Evolutionary conservation across 1,139 yeast genomes (phyloP).

Genomic region (Magnusiomyces suaveolens): DNA sequence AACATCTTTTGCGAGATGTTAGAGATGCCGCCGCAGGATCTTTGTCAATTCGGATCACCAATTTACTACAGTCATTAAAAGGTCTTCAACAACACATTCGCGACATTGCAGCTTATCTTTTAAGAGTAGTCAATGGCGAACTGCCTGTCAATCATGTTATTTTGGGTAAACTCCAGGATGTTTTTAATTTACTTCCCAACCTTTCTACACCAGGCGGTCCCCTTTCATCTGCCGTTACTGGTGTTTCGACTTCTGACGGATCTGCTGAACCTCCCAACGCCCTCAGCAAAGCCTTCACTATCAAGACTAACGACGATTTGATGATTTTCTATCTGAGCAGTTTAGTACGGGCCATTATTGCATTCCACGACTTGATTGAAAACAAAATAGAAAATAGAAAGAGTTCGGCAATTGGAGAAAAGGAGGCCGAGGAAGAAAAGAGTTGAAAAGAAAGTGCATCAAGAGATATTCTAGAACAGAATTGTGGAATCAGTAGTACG

Average conservation of each 20-base stretch:
- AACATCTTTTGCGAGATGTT: slow-evolving; percentile 85
- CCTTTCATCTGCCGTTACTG: slow-evolving; percentile 19
- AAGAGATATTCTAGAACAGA: too few relatives aligned
- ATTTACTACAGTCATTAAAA: slow-evolving; percentile 77
- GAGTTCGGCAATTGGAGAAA: slow-evolving; percentile 12
- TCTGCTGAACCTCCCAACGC: slow-evolving; percentile 29
- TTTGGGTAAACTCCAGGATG: slow-evolving; percentile 87
- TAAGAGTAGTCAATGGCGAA: slow-evolving; percentile 58
- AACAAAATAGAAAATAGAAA: slow-evolving; percentile 70
- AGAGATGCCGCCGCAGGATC: slow-evolving; percentile 96
- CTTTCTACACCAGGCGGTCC: slow-evolving; percentile 37
- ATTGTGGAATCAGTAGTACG: slow-evolving; percentile 6
- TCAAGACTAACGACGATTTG: slow-evolving; percentile 89
- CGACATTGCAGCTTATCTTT: slow-evolving; percentile 72
- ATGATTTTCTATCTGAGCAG: slow-evolving; percentile 89
- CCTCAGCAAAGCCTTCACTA: slow-evolving; percentile 70
- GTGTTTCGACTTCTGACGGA: slow-evolving; percentile 8
- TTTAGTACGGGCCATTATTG: slow-evolving; percentile 85
- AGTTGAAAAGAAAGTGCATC: neutral
- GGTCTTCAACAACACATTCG: slow-evolving; percentile 75
- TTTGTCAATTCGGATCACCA: slow-evolving; percentile 74
- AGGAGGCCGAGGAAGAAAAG: slow-evolving; percentile 12
- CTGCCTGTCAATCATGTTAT: slow-evolving; percentile 87
- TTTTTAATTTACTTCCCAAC: slow-evolving; percentile 86
- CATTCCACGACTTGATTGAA: slow-evolving; percentile 93